Evolutionary conservation across 2,329 filamentous ascomycete genomes (phyloP), one percentile per base, ranked within the genome.

Genomic region (Blastomyces emzantsi): DNA sequence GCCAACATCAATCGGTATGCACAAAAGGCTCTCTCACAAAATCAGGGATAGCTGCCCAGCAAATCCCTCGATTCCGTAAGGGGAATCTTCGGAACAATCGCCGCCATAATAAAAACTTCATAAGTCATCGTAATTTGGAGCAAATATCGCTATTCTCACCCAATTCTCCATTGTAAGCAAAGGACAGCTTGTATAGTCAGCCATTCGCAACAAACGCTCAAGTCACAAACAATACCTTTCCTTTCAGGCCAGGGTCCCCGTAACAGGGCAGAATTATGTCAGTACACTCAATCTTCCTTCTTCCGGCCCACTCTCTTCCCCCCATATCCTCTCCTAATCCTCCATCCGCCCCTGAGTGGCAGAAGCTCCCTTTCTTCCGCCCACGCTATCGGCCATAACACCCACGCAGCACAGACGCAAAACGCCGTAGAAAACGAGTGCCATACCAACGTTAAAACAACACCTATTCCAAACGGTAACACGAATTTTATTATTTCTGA

Each of bases 401-500:
- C 22, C 56, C 82, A 64, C 1, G 85, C 80, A 0, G 85, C 85
- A 0, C 88, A 1, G 1, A 89, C 76, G 67, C 89, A 93, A 9
- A 36, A 36, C 33, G 83, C 66, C 0, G 89, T 88, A 3, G 85
- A 85, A 62, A 85, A 79, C 25, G 87, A 76, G 72, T 92, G 88
- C 81, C 83, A 88, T 2, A 81, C 66, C 74, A 83, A 79, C 1
- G 91, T 74, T 1, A 87, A 41, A 30, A 83, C 70, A 8, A 79
- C 75, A 0, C 84, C 85, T 0, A 87, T 75, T 0, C 83, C 81
- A 13, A 79, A 83, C 11, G 88, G 85, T 19, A 83, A 70, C 22
- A 92, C 69, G 71, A 95, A 94, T 69, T 87, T 87, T 65, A 93
- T 78, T 66, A 87, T 87, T 68, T 96, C 88, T 59, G 86, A 87